These are phyloP conservation scores for Moelleriella libera DNA, from an alignment of 2,329 filamentous ascomycete genomes.

Conservation along the genomic window DNA sequence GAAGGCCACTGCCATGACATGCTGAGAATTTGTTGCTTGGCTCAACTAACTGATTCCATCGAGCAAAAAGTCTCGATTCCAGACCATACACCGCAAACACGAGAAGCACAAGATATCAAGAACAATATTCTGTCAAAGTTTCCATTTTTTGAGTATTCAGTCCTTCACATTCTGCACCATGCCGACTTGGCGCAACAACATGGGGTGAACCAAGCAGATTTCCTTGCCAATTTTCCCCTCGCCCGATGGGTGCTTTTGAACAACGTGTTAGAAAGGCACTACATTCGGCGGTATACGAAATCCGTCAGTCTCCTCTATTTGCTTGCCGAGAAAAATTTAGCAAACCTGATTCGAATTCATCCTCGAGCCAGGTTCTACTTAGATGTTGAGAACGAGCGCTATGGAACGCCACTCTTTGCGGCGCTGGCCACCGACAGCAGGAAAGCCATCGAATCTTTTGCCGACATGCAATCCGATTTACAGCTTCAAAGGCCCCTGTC, in stretches of 20 bases:
- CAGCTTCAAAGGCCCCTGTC: neutral
- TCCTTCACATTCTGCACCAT: slow-evolving; percentile 23
- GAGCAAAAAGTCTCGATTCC: neutral
- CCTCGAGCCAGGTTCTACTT: slow-evolving; percentile 7
- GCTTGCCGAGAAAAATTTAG: slow-evolving; percentile 14
- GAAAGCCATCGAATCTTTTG: neutral
- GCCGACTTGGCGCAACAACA: slow-evolving; percentile 17
- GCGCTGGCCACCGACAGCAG: slow-evolving; percentile 14
- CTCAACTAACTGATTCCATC: slow-evolving; percentile 17
- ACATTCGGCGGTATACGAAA: slow-evolving; percentile 1
- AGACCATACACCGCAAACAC: slow-evolving; percentile 2
- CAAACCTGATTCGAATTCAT: slow-evolving; percentile 14
- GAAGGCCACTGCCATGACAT: slow-evolving; percentile 22
- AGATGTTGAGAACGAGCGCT: slow-evolving; percentile 14
- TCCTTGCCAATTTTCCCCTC: slow-evolving; percentile 15
- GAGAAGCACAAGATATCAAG: slow-evolving; percentile 7
- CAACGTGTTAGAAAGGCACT: slow-evolving; percentile 15
- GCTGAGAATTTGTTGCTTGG: slow-evolving; percentile 27
- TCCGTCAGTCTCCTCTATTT: slow-evolving; percentile 17
- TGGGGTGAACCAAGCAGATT: slow-evolving; percentile 13
- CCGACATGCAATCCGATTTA: neutral
- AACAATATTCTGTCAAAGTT: slow-evolving; percentile 10
- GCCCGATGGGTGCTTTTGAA: slow-evolving; percentile 13
- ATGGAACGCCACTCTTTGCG: slow-evolving; percentile 19
- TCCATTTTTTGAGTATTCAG: slow-evolving; percentile 33